Evolutionary conservation across 164 flowering plant species (phyloP).

Genomic region (Warburgia ugandensis): DNA sequence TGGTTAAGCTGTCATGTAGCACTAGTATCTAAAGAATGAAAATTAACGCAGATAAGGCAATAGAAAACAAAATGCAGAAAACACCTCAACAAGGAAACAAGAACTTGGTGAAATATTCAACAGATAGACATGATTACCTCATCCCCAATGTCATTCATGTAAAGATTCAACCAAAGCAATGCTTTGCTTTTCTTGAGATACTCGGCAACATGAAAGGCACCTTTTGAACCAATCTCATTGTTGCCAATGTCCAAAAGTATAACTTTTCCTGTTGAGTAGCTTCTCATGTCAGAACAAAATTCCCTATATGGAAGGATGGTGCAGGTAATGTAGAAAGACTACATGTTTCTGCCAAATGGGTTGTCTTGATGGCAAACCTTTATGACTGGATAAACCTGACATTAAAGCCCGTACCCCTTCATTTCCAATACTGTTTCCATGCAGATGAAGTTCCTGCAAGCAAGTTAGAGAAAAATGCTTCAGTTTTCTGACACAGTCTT

Average conservation of each 20-base stretch:
- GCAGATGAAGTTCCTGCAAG: conserved; percentile 77
- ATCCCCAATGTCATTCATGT: conserved; percentile 95
- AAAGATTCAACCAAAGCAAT: conserved; percentile 70
- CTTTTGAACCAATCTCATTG: conserved; percentile 73
- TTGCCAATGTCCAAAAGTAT: conserved; percentile 69
- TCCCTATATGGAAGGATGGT: not conserved
- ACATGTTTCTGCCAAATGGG: not conserved
- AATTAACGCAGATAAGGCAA: too few species aligned
- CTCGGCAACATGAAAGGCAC: conserved; percentile 85
- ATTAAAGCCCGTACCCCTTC: conserved; percentile 82
- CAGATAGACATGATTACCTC: too few species aligned
- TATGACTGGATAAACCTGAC: conserved; percentile 58
- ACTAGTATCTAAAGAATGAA: too few species aligned
- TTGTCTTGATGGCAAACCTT: conserved; percentile 36
- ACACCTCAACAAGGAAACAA: too few species aligned
- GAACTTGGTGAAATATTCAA: too few species aligned
- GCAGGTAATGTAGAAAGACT: not conserved
- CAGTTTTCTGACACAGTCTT: too few species aligned
- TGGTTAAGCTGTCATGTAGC: too few species aligned
- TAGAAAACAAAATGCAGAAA: too few species aligned
- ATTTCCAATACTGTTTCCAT: conserved; percentile 92
- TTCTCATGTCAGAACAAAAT: conserved; percentile 10
- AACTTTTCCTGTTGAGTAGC: conserved; percentile 44
- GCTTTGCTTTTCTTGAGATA: conserved; percentile 70
- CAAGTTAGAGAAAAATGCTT: too few species aligned